Evolutionary conservation across 345 rosid genomes (phyloP).

Genomic region (Eutrema heterophyllum): DNA sequence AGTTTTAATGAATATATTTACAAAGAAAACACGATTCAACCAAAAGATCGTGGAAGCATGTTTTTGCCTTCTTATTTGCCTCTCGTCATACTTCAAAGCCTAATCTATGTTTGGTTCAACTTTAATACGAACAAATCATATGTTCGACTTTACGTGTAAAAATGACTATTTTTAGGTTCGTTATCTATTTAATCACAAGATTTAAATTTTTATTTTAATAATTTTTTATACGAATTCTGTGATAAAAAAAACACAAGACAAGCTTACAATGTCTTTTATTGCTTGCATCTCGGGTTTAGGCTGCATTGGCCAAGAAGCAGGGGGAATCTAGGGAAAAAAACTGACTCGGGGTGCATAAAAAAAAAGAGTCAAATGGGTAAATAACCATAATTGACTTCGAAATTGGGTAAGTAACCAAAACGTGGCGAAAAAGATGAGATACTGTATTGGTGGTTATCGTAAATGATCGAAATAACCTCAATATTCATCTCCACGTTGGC

Average conservation of each 20-base stretch:
- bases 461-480: too few relatives aligned
- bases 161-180: background rate
- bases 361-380: too few relatives aligned
- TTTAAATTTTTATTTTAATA: background rate
- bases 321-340: too few relatives aligned
- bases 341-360: too few relatives aligned
- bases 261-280: too few relatives aligned
- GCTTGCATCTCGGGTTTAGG: too few relatives aligned
- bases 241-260: background rate
- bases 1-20: background rate
- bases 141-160: slow-evolving; percentile 13
- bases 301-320: too few relatives aligned
- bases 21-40: background rate
- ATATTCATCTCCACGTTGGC: too few relatives aligned
- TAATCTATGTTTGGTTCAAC: slow-evolving; percentile 4
- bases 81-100: background rate
- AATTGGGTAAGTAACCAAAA: too few relatives aligned
- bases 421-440: too few relatives aligned
- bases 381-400: too few relatives aligned
- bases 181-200: background rate
- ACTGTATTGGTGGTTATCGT: too few relatives aligned
- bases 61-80: background rate
- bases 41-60: slow-evolving; percentile 31
- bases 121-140: background rate
- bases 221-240: background rate